These are phyloP conservation scores for Petunia axillaris DNA, from an alignment of 257 asterid species.

Conservation along the genomic window DNA sequence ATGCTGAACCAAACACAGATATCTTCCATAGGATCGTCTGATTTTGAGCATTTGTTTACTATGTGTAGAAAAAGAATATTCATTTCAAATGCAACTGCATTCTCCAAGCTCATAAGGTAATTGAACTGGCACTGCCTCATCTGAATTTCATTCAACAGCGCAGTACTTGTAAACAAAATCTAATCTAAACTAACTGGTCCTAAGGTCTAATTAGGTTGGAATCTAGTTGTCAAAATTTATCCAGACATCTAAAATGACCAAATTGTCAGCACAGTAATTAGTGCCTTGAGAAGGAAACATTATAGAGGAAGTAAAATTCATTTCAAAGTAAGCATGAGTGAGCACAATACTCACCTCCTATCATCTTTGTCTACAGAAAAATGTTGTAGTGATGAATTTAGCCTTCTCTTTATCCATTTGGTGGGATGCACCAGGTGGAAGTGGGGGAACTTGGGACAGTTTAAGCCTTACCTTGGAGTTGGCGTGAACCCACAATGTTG, in stretches of 20 bases:
- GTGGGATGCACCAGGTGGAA: no score
- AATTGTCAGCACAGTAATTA: not conserved
- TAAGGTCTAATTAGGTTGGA: not conserved
- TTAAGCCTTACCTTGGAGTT: not conserved
- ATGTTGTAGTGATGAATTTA: no score
- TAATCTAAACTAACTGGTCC: not conserved
- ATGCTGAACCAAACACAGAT: not conserved
- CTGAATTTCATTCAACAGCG: not conserved
- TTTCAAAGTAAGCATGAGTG: no score
- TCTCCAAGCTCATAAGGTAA: not conserved
- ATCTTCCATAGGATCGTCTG: not conserved
- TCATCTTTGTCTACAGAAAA: no score
- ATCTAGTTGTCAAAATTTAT: not conserved
- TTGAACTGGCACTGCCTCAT: not conserved
- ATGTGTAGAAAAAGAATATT: not conserved
- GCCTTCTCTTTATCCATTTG: no score
- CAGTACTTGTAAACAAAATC: not conserved
- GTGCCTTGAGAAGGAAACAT: not conserved
- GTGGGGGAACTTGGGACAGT: not conserved
- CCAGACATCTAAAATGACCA: not conserved
- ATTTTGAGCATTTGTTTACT: not conserved
- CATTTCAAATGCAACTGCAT: not conserved
- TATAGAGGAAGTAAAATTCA: not conserved
- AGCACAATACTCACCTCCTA: no score
- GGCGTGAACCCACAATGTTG: not conserved